Conservation (phyloP, 2,329 filamentous ascomycete species). For the Epichloe gansuensis region DNA sequence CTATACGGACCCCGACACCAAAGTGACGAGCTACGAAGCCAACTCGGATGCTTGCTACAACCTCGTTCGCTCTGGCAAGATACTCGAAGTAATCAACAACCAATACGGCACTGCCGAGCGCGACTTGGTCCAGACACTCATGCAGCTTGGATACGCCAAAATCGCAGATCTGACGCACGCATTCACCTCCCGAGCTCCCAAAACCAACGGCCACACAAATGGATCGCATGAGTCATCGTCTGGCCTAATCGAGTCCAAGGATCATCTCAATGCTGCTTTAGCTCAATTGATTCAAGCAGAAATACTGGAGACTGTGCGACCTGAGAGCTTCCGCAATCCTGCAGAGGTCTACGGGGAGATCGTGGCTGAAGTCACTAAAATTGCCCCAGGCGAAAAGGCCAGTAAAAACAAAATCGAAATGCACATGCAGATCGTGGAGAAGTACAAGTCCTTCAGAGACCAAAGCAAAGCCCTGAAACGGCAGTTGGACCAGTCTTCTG, state of each 20-base stretch:
- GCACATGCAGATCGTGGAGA: conserved; percentile 40
- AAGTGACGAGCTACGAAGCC: conserved; percentile 67
- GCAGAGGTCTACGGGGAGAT: conserved; percentile 49
- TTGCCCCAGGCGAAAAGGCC: conserved; percentile 27
- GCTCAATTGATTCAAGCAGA: conserved; percentile 50
- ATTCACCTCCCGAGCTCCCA: conserved; percentile 32
- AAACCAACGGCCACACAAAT: conserved; percentile 23
- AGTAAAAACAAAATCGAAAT: conserved; percentile 55
- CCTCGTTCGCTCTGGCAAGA: conserved; percentile 68
- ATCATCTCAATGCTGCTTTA: conserved; percentile 37
- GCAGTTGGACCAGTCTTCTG: conserved; percentile 32
- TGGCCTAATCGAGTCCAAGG: conserved; percentile 30
- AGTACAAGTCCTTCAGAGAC: conserved; percentile 40
- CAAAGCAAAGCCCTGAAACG: conserved; percentile 40
- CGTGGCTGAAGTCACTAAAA: conserved; percentile 48
- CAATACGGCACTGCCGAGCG: conserved; percentile 65
- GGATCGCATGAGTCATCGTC: conserved; percentile 19
- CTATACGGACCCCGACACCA: conserved; percentile 49
- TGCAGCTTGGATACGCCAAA: conserved; percentile 66
- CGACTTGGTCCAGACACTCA: conserved; percentile 60
- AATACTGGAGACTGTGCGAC: conserved; percentile 52
- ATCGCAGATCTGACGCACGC: conserved; percentile 57
- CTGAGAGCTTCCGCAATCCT: conserved; percentile 45
- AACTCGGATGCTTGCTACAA: conserved; percentile 72
- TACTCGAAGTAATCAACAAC: conserved; percentile 61